phyloP scores from a whole-genome alignment of 1,284 basidiomycete genomes.

The Tilletiaria anomala region DNA sequence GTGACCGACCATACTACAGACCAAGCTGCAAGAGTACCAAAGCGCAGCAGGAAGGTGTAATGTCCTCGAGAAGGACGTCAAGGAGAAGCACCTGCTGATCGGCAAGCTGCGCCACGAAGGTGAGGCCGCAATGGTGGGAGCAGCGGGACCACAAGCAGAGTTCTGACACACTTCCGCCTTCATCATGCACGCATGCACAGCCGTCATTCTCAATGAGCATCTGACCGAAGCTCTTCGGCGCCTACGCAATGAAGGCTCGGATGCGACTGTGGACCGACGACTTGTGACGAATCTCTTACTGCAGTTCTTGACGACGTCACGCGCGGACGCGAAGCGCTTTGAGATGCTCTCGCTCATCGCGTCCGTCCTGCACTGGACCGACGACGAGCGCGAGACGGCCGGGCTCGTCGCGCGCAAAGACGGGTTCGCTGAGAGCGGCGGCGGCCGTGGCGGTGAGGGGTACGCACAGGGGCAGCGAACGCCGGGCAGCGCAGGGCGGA shows the following conservation, averaged over 20 bases:
- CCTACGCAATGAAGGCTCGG: conserved; percentile 66
- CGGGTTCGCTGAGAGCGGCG: too few species aligned
- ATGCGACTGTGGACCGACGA: conserved; percentile 74
- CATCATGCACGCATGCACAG: too few species aligned
- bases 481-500: not conserved
- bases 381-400: conserved; percentile 74
- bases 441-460: not conserved
- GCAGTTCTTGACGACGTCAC: conserved; percentile 76
- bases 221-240: conserved; percentile 91
- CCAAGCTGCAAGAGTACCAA: too few species aligned
- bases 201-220: conserved; percentile 72
- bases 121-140: conserved; percentile 39
- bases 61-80: conserved; percentile 71
- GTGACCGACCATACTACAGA: too few species aligned
- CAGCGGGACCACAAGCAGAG: not conserved
- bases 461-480: not conserved
- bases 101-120: conserved; percentile 88
- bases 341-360: conserved; percentile 85
- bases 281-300: conserved; percentile 89
- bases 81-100: conserved; percentile 81
- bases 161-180: conserved; percentile 1
- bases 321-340: conserved; percentile 83
- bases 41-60: conserved; percentile 53
- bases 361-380: conserved; percentile 77
- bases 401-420: too few species aligned